Evolutionary conservation across 192 early-diverging fungal species (phyloP).

Genomic region (Funneliformis geosporum): DNA sequence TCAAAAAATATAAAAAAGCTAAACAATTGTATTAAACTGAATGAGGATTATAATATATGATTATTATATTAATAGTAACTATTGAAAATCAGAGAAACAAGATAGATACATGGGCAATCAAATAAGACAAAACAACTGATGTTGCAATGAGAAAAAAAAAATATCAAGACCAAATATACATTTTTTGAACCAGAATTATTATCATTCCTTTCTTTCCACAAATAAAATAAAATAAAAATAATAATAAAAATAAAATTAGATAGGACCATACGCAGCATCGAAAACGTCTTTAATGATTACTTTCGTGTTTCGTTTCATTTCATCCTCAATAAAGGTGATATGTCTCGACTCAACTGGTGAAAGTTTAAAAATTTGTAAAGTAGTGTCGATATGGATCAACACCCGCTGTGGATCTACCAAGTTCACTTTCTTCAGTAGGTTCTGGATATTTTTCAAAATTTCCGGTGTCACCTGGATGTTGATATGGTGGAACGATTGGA

Average conservation of each 20-base stretch:
- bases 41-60: neutral
- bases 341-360: neutral
- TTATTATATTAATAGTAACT: neutral
- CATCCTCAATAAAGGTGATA: neutral
- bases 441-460: conserved; percentile 99
- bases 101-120: too few species aligned
- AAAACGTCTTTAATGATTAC: neutral
- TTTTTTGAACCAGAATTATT: too few species aligned
- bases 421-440: conserved; percentile 58
- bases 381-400: conserved; percentile 81
- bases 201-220: too few species aligned
- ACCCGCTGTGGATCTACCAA: conserved; percentile 42
- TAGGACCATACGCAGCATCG: neutral
- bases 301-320: neutral
- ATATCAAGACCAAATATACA: too few species aligned
- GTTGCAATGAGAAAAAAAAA: too few species aligned
- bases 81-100: too few species aligned
- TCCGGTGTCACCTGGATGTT: conserved; percentile 90
- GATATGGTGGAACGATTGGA: conserved; percentile 88
- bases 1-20: too few species aligned
- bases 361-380: conserved; percentile 71
- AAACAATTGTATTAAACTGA: neutral
- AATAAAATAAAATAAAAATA: neutral
- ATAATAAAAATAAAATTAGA: neutral
- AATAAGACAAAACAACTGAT: too few species aligned